These are phyloP conservation scores for Globisporangium carolinianum DNA, from an alignment of 352 stramenopile species.

Conservation along the genomic window DNA sequence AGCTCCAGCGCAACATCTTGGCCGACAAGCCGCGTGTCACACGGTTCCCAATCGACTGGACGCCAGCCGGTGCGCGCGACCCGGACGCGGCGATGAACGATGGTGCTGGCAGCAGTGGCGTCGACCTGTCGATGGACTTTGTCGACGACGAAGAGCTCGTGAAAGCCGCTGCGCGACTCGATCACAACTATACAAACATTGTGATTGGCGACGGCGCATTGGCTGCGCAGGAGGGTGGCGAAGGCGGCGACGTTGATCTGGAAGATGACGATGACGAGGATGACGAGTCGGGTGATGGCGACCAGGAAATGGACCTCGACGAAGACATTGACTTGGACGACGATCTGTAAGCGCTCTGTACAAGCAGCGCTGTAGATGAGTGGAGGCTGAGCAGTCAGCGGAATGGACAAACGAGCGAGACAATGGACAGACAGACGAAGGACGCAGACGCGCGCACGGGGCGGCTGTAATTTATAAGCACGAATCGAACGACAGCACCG, in stretches of 20 bases:
- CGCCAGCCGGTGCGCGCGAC: slow-evolving; percentile 40
- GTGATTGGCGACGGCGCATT: slow-evolving; percentile 50
- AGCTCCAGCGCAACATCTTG: slow-evolving; percentile 95
- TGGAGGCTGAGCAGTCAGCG: too few relatives aligned
- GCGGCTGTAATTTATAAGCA: too few relatives aligned
- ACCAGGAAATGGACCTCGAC: slow-evolving; percentile 67
- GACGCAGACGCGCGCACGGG: too few relatives aligned
- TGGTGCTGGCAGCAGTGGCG: slow-evolving; percentile 6
- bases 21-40: slow-evolving; percentile 95
- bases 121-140: slow-evolving; percentile 60
- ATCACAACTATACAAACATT: slow-evolving; percentile 88
- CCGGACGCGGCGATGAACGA: slow-evolving; percentile 36
- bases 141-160: slow-evolving; percentile 83
- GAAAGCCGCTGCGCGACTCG: slow-evolving; percentile 76
- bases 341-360: slow-evolving; percentile 18
- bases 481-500: too few relatives aligned
- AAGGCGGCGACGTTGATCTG: slow-evolving; percentile 63
- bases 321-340: slow-evolving; percentile 71
- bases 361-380: too few relatives aligned
- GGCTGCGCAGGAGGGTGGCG: neutral
- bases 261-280: slow-evolving; percentile 57
- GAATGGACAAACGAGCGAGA: too few relatives aligned
- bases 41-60: slow-evolving; percentile 96
- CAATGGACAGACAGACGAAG: too few relatives aligned
- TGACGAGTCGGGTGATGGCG: slow-evolving; percentile 50